phyloP scores from a whole-genome alignment of 2,329 filamentous ascomycete genomes.

The Epichloe glyceriae region DNA sequence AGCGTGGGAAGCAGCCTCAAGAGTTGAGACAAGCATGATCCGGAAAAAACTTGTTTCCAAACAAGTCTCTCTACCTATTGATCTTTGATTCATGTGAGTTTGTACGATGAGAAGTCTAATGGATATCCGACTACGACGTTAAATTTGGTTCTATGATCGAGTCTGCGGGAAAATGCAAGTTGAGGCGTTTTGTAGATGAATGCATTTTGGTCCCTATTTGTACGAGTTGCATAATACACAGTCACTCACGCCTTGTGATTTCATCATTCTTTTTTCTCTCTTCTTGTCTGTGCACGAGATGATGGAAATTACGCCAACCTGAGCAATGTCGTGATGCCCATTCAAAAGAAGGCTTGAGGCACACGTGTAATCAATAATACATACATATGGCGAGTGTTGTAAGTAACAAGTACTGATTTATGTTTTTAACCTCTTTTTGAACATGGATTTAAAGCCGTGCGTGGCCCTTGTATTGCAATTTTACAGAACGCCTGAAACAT shows the following conservation, averaged over 20 bases:
- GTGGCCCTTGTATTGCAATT: neutral
- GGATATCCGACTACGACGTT: neutral
- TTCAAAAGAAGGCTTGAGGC: too few species aligned
- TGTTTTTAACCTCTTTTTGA: neutral
- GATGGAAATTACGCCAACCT: too few species aligned
- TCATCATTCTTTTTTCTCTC: too few species aligned
- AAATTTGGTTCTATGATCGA: neutral
- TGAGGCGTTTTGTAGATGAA: neutral
- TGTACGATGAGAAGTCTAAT: conserved; percentile 10
- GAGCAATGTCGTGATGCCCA: too few species aligned
- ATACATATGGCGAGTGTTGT: neutral
- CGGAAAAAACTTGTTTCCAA: too few species aligned
- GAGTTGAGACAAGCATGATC: conserved; percentile 13
- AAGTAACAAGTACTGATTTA: neutral
- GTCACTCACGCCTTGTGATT: too few species aligned
- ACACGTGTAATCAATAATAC: neutral
- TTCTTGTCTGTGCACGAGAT: too few species aligned
- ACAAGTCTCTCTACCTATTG: neutral
- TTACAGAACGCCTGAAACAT: neutral
- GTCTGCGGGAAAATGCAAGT: neutral
- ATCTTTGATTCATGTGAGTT: neutral
- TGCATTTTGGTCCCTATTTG: neutral
- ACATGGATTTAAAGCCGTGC: neutral
- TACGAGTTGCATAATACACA: too few species aligned
- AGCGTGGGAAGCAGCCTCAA: conserved; percentile 33